These are phyloP conservation scores for Orobanche coerulescens DNA, from an alignment of 257 asterid species.

Conservation along the genomic window DNA sequence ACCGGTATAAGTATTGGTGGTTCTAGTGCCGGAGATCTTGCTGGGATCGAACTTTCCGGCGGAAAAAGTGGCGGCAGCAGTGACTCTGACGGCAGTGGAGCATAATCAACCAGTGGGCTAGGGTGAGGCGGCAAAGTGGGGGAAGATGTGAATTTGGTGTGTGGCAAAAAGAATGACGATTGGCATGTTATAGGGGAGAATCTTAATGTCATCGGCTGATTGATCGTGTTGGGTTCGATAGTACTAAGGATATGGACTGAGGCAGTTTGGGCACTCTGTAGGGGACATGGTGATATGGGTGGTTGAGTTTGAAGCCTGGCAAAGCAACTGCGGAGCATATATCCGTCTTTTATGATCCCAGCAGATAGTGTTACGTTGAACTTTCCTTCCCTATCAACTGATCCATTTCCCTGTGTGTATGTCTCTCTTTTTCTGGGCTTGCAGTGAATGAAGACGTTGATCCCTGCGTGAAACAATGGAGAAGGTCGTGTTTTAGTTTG, in stretches of 20 bases:
- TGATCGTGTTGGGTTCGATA: neutral
- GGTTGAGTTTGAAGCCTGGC: constrained; percentile 28
- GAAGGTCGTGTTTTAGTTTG: too few relatives aligned
- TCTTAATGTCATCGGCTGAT: constrained; percentile 1
- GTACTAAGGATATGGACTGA: constrained; percentile 19
- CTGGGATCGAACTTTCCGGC: neutral
- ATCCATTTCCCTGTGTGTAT: constrained; percentile 25
- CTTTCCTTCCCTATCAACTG: constrained; percentile 25
- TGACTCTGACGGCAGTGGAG: neutral
- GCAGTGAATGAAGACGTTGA: constrained; percentile 28
- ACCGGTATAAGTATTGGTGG: constrained; percentile 13
- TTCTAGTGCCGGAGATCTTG: constrained; percentile 13
- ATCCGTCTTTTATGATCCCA: constrained; percentile 13
- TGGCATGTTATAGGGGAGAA: constrained; percentile 42
- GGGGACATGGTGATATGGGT: constrained; percentile 28
- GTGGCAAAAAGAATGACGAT: constrained; percentile 37
- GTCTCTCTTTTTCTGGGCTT: constrained; percentile 19
- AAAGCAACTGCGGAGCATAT: constrained; percentile 22
- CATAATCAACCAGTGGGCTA: neutral
- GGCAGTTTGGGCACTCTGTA: constrained; percentile 22
- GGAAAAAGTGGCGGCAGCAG: constrained; percentile 18
- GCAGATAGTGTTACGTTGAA: constrained; percentile 28
- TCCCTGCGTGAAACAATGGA: constrained; percentile 23
- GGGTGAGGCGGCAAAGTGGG: constrained; percentile 8
- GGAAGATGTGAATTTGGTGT: constrained; percentile 25